Percentiles rank a stretch among this genome's conserved stretches.
These are phyloP conservation scores for Zea mays DNA, from an alignment of 176 grass and related monocot genomes.

Conservation along the genomic window DNA sequence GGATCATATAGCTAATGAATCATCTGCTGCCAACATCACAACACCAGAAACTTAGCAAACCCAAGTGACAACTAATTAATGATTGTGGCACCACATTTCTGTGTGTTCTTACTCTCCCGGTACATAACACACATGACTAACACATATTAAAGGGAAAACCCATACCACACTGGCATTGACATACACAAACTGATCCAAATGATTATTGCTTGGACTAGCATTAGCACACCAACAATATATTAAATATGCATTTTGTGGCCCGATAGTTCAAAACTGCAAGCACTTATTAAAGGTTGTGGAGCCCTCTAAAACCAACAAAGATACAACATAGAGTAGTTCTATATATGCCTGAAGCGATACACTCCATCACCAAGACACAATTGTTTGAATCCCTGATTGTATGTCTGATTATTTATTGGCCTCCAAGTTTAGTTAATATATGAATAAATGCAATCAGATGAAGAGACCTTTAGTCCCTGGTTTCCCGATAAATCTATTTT, in stretches of 20 bases:
- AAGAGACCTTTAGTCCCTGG: background rate
- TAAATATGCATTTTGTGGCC: conserved; percentile 7
- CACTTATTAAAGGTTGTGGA: background rate
- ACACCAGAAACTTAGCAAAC: background rate
- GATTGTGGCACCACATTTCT: background rate
- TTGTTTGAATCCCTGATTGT: background rate
- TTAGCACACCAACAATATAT: background rate
- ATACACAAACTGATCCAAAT: too few species aligned
- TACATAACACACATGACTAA: background rate
- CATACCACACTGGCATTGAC: conserved; percentile 8
- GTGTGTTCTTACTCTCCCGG: background rate
- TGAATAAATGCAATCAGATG: background rate
- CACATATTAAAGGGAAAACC: background rate
- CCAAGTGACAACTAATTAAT: conserved; percentile 13
- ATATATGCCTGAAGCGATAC: background rate
- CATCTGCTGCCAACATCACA: background rate
- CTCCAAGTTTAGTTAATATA: background rate
- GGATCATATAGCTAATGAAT: background rate
- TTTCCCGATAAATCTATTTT: background rate
- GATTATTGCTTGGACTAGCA: background rate
- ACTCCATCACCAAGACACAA: background rate
- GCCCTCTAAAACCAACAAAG: background rate
- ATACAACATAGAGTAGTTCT: background rate
- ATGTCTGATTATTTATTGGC: conserved; percentile 16
- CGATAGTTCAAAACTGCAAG: background rate